Evolutionary conservation across 1,284 basidiomycete species (phyloP).

Genomic region (Cerioporus squamosus): DNA sequence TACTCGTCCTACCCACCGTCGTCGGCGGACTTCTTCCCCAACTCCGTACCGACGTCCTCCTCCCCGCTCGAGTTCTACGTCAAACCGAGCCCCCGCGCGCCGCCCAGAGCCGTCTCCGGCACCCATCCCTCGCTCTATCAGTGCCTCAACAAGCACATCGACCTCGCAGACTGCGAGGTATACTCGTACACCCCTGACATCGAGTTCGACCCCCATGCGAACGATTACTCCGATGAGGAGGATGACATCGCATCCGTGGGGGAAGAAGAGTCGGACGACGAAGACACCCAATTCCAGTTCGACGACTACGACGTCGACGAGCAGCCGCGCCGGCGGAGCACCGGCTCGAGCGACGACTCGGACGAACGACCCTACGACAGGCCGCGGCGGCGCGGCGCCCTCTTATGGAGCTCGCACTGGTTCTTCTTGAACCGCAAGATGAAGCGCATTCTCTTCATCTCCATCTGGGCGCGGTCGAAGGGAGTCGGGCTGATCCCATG

Average conservation of each 20-base stretch:
- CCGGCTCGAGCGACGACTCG: conserved; percentile 37
- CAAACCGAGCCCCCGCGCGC: conserved; percentile 64
- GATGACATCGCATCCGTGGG: conserved; percentile 63
- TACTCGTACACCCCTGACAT: conserved; percentile 95
- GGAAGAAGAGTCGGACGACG: conserved; percentile 59
- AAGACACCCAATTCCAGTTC: conserved; percentile 75
- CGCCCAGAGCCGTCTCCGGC: conserved; percentile 46
- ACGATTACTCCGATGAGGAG: conserved; percentile 79
- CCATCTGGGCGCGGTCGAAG: conserved; percentile 88
- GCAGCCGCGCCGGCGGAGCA: conserved; percentile 43
- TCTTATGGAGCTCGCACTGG: conserved; percentile 97
- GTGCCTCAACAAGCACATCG: conserved; percentile 90
- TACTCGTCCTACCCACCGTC: conserved; percentile 83
- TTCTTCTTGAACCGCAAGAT: conserved; percentile 95
- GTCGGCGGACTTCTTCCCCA: conserved; percentile 75
- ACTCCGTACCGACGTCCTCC: conserved; percentile 68
- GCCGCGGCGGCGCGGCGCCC: conserved; percentile 61
- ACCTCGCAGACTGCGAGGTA: conserved; percentile 92
- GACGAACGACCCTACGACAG: conserved; percentile 14
- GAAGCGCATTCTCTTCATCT: conserved; percentile 93
- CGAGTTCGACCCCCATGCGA: conserved; percentile 93
- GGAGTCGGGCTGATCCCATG: conserved; percentile 52
- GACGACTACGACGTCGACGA: conserved; percentile 82
- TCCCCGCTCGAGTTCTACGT: conserved; percentile 60
- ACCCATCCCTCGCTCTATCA: conserved; percentile 86